phyloP scores from a whole-genome alignment of 2,329 filamentous ascomycete genomes.

The Emergomyces pasteurianus region DNA sequence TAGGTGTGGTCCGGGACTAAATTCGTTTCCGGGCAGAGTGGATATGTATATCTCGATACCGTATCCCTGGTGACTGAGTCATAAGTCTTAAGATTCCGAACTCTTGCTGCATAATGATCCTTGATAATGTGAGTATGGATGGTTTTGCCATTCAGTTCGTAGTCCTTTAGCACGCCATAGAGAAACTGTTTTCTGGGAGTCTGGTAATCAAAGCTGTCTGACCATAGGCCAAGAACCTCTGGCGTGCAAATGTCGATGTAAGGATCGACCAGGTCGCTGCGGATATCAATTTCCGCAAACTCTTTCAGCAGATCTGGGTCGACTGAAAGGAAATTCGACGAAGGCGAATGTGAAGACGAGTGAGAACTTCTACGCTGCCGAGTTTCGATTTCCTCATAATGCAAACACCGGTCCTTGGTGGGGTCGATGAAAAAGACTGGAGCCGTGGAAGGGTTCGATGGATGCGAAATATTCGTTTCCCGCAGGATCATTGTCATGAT shows the following conservation, averaged over 20 bases:
- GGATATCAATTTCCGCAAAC: conserved; percentile 65
- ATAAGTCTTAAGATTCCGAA: conserved; percentile 77
- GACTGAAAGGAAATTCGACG: conserved; percentile 46
- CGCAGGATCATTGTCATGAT: conserved; percentile 95
- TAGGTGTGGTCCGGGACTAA: conserved; percentile 67
- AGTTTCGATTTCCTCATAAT: conserved; percentile 84
- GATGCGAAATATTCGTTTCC: conserved; percentile 61
- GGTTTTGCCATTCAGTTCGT: conserved; percentile 93
- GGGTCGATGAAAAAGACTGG: conserved; percentile 82
- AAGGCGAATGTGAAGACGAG: conserved; percentile 29
- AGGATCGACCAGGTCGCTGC: conserved; percentile 82
- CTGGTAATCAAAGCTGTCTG: conserved; percentile 96
- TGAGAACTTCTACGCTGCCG: conserved; percentile 16
- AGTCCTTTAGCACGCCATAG: conserved; percentile 88
- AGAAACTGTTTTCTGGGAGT: conserved; percentile 78
- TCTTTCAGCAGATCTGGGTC: conserved; percentile 68
- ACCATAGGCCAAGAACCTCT: conserved; percentile 88
- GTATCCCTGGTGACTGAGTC: conserved; percentile 80
- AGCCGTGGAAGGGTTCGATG: conserved; percentile 63
- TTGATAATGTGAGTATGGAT: conserved; percentile 80
- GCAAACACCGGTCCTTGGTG: conserved; percentile 66
- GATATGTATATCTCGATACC: conserved; percentile 77
- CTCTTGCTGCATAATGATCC: conserved; percentile 75
- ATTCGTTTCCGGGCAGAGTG: conserved; percentile 81
- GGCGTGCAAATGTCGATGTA: conserved; percentile 96